Evolutionary conservation across 495 filamentous ascomycete species (phyloP).

Genomic region (Wilcoxina mikolae): DNA sequence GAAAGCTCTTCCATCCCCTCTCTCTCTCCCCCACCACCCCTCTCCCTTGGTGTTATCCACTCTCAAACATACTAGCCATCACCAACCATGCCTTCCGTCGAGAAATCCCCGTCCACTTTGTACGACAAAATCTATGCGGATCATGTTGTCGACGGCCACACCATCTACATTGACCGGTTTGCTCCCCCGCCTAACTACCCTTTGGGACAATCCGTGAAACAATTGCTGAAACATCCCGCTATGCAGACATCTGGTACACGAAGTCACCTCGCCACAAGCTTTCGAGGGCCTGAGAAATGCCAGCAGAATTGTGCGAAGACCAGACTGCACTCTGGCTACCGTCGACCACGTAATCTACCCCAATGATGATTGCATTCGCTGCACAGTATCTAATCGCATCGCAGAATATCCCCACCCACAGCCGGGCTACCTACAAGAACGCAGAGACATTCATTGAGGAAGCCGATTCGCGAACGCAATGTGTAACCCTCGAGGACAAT

Average conservation of each 20-base stretch:
- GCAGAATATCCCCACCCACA: conserved; percentile 28
- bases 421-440: conserved; percentile 26
- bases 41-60: too few species aligned
- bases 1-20: too few species aligned
- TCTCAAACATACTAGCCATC: too few species aligned
- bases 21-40: too few species aligned
- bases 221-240: neutral
- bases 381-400: neutral
- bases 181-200: neutral
- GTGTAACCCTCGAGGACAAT: conserved; percentile 88
- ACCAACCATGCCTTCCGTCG: conserved; percentile 58
- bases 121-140: conserved; percentile 95
- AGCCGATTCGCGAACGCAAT: conserved; percentile 83
- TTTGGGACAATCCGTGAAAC: conserved; percentile 7
- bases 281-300: conserved; percentile 90
- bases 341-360: conserved; percentile 76
- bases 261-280: conserved; percentile 97
- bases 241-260: conserved; percentile 84
- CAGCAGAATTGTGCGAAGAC: conserved; percentile 69
- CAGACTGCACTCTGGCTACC: conserved; percentile 91
- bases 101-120: conserved; percentile 65
- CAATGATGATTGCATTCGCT: neutral
- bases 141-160: conserved; percentile 90
- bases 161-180: conserved; percentile 73
- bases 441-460: conserved; percentile 68